phyloP scores from a whole-genome alignment of 139 green algal species.

The Ettlia oleoabundans region DNA sequence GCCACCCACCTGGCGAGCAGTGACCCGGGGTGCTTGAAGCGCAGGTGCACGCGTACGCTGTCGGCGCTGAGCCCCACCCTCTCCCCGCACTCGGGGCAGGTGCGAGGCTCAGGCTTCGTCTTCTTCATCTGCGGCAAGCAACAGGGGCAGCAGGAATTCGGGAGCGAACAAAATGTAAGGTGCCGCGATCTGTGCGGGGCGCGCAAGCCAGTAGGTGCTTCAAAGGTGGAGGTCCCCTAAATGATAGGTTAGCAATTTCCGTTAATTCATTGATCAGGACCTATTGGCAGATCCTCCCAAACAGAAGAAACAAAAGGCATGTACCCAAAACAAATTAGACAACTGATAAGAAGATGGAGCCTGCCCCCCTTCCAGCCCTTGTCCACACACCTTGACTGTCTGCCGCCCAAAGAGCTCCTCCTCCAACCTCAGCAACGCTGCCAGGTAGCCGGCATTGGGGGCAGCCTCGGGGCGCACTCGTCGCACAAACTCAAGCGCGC shows the following conservation, averaged over 20 bases:
- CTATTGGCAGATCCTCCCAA: too few relatives aligned
- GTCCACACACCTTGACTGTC: conserved; percentile 56
- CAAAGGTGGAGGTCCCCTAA: too few relatives aligned
- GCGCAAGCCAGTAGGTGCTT: neutral
- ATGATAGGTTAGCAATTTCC: too few relatives aligned
- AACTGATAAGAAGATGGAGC: neutral
- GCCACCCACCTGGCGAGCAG: too few relatives aligned
- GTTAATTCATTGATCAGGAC: too few relatives aligned
- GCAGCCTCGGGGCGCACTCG: conserved; percentile 58
- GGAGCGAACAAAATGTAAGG: neutral
- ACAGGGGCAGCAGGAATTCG: neutral
- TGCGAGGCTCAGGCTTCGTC: conserved; percentile 69
- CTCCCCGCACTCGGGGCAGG: conserved; percentile 74
- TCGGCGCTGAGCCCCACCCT: conserved; percentile 69
- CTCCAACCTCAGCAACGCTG: conserved; percentile 70
- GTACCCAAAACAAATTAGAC: neutral
- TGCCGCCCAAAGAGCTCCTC: conserved; percentile 61
- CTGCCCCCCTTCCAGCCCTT: neutral
- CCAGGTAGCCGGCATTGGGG: conserved; percentile 88
- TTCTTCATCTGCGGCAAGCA: conserved; percentile 47
- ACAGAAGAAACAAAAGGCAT: neutral
- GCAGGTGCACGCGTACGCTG: conserved; percentile 76
- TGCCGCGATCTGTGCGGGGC: neutral
- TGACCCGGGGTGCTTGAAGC: conserved; percentile 60
- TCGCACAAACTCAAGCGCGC: conserved; percentile 61